Evolutionary conservation across 768 basidiomycete genomes (phyloP), one percentile per base, ranked within the genome.

Genomic region (Boletus edulis): DNA sequence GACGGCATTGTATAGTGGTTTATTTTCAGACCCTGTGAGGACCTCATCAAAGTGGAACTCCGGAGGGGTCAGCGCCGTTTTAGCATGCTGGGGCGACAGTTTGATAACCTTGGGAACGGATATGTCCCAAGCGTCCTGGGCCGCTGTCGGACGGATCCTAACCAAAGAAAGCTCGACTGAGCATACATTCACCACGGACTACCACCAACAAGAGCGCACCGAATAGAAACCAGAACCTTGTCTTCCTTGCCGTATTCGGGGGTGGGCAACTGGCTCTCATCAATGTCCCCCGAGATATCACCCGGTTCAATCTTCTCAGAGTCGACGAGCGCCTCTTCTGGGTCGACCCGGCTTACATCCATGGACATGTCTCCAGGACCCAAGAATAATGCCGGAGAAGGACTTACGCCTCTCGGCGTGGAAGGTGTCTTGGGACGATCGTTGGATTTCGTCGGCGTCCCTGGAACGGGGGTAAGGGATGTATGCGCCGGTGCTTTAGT

Each of bases 171-270:
- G 9, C 42, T 37, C 51, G 49, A 37, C 66, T 52, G 18, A 59
- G 32, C 12, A 49, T 8, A 12, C 14, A 10, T 45, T 20, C 14
- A 18, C 27, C 17, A 20, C 10, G 9, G 15, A 49, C 6, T 9
- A 12, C 41, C 2, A 20, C 7, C n/a, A 14, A 56, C 22, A 22
- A 37, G 47, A 56, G 43, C 59, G 67, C 58, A 89, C 89, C 89
- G 79, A 60, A 94, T 78, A 24, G 91, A 91, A 20, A 93, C 91
- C 69, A 93, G 84, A 43, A 92, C 91, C 67, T 93, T 92, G 68
- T 92, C 90, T 51, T 89, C 82, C 49, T 81, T 83, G n/a, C 86
- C 85, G 56, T 85, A 81, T 48, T 84, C 78, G 1, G 72, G 68
- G 2, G 68, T 65, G n/a, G 69, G 71, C 51, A 73, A 58, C 15